Conservation (phyloP, 176 grass and related monocot species). For the Juncus effusus region DNA sequence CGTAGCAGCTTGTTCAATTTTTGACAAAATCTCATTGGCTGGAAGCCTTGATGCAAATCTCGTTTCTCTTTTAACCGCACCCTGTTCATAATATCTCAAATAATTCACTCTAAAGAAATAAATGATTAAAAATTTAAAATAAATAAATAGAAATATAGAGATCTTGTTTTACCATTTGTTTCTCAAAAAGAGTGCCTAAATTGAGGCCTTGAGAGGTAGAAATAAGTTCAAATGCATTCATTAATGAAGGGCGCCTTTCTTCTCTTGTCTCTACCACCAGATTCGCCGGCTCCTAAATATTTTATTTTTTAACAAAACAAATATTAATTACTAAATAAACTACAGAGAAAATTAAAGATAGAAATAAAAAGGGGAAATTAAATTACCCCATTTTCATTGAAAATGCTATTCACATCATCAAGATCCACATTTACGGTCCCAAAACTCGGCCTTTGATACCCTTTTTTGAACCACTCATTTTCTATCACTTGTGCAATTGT, state of each 20-base stretch:
- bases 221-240: constrained; percentile 98
- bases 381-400: constrained; percentile 59
- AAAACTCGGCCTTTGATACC: constrained; percentile 69
- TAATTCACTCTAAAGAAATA: constrained; percentile 1
- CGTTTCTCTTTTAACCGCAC: constrained; percentile 73
- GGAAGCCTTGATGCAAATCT: constrained; percentile 92
- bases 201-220: constrained; percentile 96
- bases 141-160: not conserved
- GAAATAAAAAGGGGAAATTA: not conserved
- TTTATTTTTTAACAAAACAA: constrained; percentile 24
- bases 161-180: constrained; percentile 53
- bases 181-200: constrained; percentile 89
- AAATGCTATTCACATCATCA: constrained; percentile 79
- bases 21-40: constrained; percentile 84
- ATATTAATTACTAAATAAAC: not conserved
- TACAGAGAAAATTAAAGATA: not conserved
- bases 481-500: constrained; percentile 67
- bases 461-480: constrained; percentile 98
- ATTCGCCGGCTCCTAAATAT: constrained; percentile 48
- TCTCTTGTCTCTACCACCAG: constrained; percentile 78
- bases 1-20: constrained; percentile 78
- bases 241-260: constrained; percentile 58
- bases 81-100: constrained; percentile 29
- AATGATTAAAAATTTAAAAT: not conserved
- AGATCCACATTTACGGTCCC: constrained; percentile 66